Base-by-base conservation (phyloP, 2,329 filamentous ascomycete species). In the Teratosphaeria epicoccoides region DNA sequence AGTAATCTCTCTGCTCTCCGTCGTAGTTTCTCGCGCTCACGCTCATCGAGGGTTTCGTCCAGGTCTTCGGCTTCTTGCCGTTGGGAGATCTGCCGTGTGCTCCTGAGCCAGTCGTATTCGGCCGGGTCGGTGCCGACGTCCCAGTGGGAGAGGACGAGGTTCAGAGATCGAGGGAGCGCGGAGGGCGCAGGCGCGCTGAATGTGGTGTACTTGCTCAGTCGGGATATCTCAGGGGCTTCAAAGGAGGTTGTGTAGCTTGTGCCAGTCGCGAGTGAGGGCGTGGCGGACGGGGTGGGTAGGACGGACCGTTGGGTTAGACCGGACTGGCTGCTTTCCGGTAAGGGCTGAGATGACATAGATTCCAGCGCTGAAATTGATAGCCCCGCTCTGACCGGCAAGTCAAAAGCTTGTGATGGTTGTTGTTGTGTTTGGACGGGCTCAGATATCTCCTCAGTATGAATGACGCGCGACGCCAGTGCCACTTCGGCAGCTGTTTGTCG, bases 141-240 rank as follows among this genome's bases (percentile, higher is more conserved):
- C 73, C 73, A 76, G 51, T 75, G 73, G 26, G 63, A 58, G 5
- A 75, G 63, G 14, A 74, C 55, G 40, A 66, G 64, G 22, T 57
- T 60, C 4, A 73, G 59, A 14, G 59, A 63, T 12, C 64, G 62
- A 0, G 68, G 61, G 0, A 72, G 56, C 22, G 51, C 50, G 1
- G 59, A 40, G 0, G 52, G 57, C 28, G 51, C 52, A 24, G 54
- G 57, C 40, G 66, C 66, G 26, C 56, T 57, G 46, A 72, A 67
- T 1, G 57, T 58, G 2, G 71, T 66, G 57, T 71, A 68, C 46
- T 61, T 66, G 40, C 62, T 62, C 2, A 75, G 60, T 3, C 70
- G 67, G 14, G 57, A 51, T 24, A 65, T 49, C 33, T 65, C 60
- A 7, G 61, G 54, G n/a, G 63, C 59, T 6, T 59, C 55, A 7